Conservation (phyloP, 2,329 filamentous ascomycete species). For the Colletotrichum aenigma region DNA sequence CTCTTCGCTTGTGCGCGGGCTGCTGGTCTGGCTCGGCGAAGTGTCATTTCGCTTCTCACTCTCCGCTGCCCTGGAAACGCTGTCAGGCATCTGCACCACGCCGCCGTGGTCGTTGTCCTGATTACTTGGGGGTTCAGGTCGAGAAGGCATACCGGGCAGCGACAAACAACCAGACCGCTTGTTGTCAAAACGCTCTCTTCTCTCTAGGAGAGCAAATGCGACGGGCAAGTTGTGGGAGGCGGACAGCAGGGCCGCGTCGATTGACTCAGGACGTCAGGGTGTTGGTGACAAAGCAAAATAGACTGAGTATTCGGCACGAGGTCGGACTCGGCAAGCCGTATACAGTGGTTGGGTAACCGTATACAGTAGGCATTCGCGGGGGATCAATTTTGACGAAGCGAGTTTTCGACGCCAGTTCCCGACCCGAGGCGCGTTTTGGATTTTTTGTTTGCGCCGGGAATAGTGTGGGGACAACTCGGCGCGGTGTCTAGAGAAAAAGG, state of each 20-base stretch:
- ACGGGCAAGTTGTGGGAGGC: not conserved
- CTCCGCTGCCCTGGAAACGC: not conserved
- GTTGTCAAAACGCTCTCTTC: not conserved
- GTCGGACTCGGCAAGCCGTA: not conserved
- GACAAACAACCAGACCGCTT: not conserved
- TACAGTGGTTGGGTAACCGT: not conserved
- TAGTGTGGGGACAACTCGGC: not conserved
- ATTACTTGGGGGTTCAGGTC: not conserved
- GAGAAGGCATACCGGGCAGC: slow-evolving; percentile 18
- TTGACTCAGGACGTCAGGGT: not conserved
- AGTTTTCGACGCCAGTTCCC: not conserved
- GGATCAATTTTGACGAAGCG: not conserved
- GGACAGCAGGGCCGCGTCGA: not conserved
- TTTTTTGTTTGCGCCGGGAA: not conserved
- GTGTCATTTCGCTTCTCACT: not conserved
- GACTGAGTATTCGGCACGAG: not conserved
- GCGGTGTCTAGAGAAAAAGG: not conserved
- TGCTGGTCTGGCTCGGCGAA: not conserved
- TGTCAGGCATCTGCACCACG: slow-evolving; percentile 16
- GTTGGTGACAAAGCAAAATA: not conserved
- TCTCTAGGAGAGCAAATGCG: not conserved
- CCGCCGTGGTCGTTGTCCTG: slow-evolving; percentile 5
- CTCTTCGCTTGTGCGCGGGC: slow-evolving; percentile 6
- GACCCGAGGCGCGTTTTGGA: not conserved
- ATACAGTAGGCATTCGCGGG: not conserved